Percentiles rank a stretch among this genome's conserved stretches.
Conservation (phyloP, 1,284 basidiomycete species). For the Marasmius oreades region DNA sequence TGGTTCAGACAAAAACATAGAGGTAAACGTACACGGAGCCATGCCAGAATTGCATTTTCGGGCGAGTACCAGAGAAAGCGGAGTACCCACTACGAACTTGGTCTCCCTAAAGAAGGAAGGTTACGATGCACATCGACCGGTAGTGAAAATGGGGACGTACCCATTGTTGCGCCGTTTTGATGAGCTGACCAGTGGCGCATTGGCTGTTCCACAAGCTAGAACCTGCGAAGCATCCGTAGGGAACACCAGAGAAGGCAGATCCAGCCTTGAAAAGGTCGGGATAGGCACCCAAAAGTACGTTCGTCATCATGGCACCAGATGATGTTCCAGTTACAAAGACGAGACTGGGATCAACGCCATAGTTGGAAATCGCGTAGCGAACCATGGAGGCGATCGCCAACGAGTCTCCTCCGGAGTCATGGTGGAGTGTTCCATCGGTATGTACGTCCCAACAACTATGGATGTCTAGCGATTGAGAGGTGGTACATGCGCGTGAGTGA, state of each 20-base stretch:
- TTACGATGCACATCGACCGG: conserved; percentile 5
- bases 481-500: no score
- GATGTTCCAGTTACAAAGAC: conserved; percentile 51
- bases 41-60: conserved; percentile 54
- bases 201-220: conserved; percentile 45
- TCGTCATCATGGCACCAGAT: conserved; percentile 63
- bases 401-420: conserved; percentile 52
- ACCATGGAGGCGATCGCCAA: conserved; percentile 47
- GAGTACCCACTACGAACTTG: conserved; percentile 42
- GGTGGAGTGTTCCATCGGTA: conserved; percentile 46
- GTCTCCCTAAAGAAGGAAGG: conserved; percentile 32
- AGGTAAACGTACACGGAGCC: conserved; percentile 40
- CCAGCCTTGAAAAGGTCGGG: conserved; percentile 52
- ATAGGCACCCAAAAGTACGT: conserved; percentile 41
- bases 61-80: conserved; percentile 47
- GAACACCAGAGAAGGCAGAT: conserved; percentile 47
- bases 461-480: no score
- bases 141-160: conserved; percentile 23
- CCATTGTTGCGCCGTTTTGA: conserved; percentile 47
- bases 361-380: conserved; percentile 46
- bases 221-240: conserved; percentile 52
- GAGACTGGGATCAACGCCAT: conserved; percentile 38
- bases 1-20: not conserved
- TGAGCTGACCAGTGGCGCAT: conserved; percentile 41
- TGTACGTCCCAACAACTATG: conserved; percentile 53